Evolutionary conservation across 176 grass and related monocot genomes (phyloP).

Genomic region (Thalia dealbata): DNA sequence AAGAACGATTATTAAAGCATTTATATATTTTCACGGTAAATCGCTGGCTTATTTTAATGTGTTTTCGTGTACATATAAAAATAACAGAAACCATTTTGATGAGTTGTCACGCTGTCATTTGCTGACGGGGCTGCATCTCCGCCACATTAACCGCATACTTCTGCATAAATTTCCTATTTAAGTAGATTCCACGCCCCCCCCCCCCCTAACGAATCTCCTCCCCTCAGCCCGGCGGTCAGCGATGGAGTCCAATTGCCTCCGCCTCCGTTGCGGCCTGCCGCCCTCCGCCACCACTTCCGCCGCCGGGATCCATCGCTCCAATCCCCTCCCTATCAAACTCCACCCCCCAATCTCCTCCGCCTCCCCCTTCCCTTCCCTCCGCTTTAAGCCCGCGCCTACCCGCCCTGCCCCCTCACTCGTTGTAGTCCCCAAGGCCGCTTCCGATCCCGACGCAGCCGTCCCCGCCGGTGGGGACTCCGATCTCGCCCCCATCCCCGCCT

Average conservation of each 20-base stretch:
- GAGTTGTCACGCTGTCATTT: too few relatives aligned
- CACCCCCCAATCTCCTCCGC: neutral
- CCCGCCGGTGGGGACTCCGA: conserved; percentile 26
- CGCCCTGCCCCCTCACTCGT: neutral
- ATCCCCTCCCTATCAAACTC: neutral
- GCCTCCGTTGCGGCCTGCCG: neutral
- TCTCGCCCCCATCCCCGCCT: conserved; percentile 43
- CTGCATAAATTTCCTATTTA: neutral
- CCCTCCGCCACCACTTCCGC: neutral
- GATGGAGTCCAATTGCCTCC: neutral
- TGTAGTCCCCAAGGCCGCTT: neutral
- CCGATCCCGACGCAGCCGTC: conserved; percentile 19
- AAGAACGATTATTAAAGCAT: too few relatives aligned
- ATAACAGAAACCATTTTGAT: too few relatives aligned
- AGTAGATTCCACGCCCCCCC: neutral
- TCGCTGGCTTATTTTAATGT: too few relatives aligned
- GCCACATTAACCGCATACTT: neutral
- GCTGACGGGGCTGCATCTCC: too few relatives aligned
- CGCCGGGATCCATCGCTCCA: neutral
- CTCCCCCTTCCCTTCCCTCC: neutral
- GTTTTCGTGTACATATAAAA: too few relatives aligned
- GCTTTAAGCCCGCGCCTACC: neutral
- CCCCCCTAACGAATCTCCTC: neutral
- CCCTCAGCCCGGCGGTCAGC: neutral
- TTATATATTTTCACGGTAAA: too few relatives aligned